Conservation (phyloP, 768 basidiomycete genomes). For the Suillus paluster region DNA sequence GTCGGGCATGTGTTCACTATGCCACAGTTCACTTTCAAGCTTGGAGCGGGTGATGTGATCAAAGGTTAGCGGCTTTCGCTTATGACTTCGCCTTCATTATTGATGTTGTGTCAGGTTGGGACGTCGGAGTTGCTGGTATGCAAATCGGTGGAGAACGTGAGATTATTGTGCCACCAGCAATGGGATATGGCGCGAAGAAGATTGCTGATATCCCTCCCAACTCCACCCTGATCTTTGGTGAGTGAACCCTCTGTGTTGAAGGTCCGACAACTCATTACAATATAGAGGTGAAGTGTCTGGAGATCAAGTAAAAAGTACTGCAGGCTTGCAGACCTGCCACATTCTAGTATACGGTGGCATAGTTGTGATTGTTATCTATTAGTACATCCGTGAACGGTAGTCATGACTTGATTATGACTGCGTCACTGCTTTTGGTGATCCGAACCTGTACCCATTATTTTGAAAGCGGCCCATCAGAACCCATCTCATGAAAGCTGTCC, state of each 20-base stretch:
- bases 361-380: not conserved
- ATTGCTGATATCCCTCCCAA: constrained; percentile 69
- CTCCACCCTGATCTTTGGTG: constrained; percentile 84
- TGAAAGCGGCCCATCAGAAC: not conserved
- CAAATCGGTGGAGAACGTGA: constrained; percentile 86
- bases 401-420: not conserved
- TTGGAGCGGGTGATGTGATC: constrained; percentile 92
- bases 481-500: too few relatives aligned
- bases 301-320: constrained; percentile 56
- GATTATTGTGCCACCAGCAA: constrained; percentile 70
- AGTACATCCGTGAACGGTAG: not conserved
- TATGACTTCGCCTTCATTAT: constrained; percentile 10
- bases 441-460: not conserved
- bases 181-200: constrained; percentile 75
- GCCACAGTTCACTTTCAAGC: constrained; percentile 69
- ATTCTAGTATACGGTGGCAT: not conserved
- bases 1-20: not conserved
- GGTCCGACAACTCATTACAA: not conserved
- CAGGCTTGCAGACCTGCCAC: not conserved
- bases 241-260: constrained; percentile 27
- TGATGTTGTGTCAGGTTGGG: constrained; percentile 66
- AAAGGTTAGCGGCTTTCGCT: constrained; percentile 55
- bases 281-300: constrained; percentile 73
- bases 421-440: constrained; percentile 1
- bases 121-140: constrained; percentile 92